A percentile compares a stretch with the other conserved stretches of the same genome.
These are phyloP conservation scores for Dioszegia crocea DNA, from an alignment of 768 basidiomycete genomes.

Conservation along the genomic window DNA sequence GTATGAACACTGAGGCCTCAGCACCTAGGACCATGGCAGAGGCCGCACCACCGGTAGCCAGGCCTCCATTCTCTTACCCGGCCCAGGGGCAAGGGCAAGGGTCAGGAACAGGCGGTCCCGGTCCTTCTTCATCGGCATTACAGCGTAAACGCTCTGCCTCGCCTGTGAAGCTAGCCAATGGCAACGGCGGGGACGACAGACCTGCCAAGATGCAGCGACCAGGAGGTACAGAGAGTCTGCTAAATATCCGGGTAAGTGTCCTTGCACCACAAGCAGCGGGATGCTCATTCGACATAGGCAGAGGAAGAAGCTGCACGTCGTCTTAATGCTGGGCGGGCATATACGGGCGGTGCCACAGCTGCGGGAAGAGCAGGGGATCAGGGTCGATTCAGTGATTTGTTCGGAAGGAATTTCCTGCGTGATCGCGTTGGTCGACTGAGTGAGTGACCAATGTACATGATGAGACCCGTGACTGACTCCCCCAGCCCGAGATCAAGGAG, in stretches of 20 bases:
- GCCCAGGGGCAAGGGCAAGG: no score
- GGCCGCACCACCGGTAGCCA: no score
- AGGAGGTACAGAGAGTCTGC: background rate
- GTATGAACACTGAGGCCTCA: no score
- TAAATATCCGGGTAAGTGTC: conserved; percentile 11
- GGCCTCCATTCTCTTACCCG: no score
- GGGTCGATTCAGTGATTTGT: conserved; percentile 30
- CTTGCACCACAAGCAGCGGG: no score
- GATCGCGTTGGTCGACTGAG: conserved; percentile 6
- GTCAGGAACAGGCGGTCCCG: background rate
- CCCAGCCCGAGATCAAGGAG: conserved; percentile 22
- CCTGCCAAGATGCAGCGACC: conserved; percentile 10
- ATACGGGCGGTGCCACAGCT: background rate
- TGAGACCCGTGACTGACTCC: background rate
- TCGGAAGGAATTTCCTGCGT: conserved; percentile 6
- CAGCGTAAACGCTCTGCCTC: conserved; percentile 5
- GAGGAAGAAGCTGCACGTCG: conserved; percentile 38
- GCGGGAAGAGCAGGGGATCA: conserved; percentile 15
- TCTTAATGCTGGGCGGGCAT: conserved; percentile 25
- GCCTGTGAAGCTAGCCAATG: background rate
- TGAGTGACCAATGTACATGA: background rate
- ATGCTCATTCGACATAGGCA: conserved; percentile 14
- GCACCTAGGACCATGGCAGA: no score
- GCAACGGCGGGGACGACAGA: background rate
- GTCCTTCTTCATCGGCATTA: background rate